These are phyloP conservation scores for Macrolepiota fuliginosa DNA, from an alignment of 768 basidiomycete genomes.

Conservation along the genomic window DNA sequence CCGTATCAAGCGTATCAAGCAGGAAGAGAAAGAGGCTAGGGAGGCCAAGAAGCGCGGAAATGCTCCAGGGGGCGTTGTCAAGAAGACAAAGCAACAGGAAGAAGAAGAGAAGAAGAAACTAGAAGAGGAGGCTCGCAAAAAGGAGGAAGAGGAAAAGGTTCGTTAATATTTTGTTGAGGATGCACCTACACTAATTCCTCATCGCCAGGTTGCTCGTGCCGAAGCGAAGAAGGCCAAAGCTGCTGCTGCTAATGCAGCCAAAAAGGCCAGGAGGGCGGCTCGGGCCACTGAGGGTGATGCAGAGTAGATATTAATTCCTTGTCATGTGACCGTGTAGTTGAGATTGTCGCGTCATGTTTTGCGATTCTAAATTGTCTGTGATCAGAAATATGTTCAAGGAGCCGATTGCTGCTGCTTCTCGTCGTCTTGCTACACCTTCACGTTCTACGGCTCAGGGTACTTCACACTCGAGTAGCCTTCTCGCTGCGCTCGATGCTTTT, in stretches of 20 bases:
- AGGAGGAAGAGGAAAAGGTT: conserved; percentile 86
- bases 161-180: conserved; percentile 13
- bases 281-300: conserved; percentile 37
- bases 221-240: conserved; percentile 85
- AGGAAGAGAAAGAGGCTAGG: conserved; percentile 91
- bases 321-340: background rate
- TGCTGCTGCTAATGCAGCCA: conserved; percentile 85
- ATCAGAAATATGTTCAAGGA: background rate
- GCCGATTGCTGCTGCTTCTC: background rate
- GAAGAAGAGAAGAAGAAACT: conserved; percentile 73
- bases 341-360: no score
- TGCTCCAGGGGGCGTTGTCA: conserved; percentile 49
- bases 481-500: background rate
- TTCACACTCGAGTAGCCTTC: background rate
- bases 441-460: background rate
- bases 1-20: conserved; percentile 95
- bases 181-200: conserved; percentile 1
- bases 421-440: background rate
- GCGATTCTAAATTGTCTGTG: no score
- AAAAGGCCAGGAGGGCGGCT: conserved; percentile 77
- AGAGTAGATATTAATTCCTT: background rate
- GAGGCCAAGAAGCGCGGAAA: conserved; percentile 78
- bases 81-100: conserved; percentile 72
- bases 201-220: conserved; percentile 49
- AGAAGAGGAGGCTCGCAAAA: conserved; percentile 68